A percentile compares a stretch with the other conserved stretches of the same genome.
Conservation (phyloP, 2,329 filamentous ascomycete genomes). For the Aspergillus brunneoviolaceus region DNA sequence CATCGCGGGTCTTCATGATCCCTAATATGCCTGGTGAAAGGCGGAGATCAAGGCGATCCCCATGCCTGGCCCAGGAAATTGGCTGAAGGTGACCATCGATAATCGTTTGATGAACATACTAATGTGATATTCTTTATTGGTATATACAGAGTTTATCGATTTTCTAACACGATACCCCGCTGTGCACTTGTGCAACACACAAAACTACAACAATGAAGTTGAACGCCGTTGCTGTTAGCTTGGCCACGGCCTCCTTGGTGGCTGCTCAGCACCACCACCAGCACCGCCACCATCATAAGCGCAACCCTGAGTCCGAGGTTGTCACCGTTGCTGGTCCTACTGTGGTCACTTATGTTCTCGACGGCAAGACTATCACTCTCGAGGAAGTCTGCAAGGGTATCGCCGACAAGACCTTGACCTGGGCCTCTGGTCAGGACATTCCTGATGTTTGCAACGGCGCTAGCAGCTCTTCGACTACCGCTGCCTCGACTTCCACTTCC, state of each 20-base stretch:
- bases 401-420: conserved; percentile 63
- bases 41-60: background rate
- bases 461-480: conserved; percentile 39
- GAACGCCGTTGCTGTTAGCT: conserved; percentile 38
- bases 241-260: conserved; percentile 45
- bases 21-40: background rate
- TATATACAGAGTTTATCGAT: background rate
- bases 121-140: background rate
- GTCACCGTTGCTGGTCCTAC: conserved; percentile 62
- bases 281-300: conserved; percentile 45
- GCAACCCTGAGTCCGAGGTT: conserved; percentile 45
- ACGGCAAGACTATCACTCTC: conserved; percentile 47
- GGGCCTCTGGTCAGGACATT: conserved; percentile 63
- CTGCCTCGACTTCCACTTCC: conserved; percentile 28
- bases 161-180: conserved; percentile 1
- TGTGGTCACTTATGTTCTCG: conserved; percentile 70
- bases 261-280: conserved; percentile 45
- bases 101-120: background rate
- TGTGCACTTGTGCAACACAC: conserved; percentile 3
- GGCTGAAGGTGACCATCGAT: background rate
- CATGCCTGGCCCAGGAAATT: background rate
- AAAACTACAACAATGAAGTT: conserved; percentile 40
- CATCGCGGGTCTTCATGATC: background rate
- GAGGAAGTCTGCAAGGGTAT: conserved; percentile 71
- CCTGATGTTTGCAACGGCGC: conserved; percentile 50